Evolutionary conservation across 2,329 filamentous ascomycete species (phyloP).

Genomic region (Biscogniauxia sp.): DNA sequence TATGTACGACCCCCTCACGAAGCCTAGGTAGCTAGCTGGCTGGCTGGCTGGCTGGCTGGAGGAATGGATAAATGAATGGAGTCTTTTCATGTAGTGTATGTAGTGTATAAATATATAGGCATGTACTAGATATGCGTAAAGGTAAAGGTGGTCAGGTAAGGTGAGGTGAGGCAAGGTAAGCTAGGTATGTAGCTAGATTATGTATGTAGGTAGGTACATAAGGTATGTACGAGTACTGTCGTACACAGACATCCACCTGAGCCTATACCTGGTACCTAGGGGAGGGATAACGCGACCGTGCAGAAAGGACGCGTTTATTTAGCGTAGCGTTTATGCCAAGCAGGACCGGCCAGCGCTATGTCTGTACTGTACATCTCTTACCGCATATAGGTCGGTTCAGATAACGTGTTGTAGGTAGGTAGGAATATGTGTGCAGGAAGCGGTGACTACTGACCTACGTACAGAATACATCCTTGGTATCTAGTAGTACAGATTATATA

Average conservation of each 20-base stretch:
- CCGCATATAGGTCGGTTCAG: neutral
- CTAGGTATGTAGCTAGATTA: too few species aligned
- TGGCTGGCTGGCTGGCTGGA: too few species aligned
- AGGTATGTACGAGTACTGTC: too few species aligned
- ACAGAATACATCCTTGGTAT: too few species aligned
- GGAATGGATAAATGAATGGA: neutral
- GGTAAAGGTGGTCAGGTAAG: too few species aligned
- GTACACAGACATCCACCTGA: too few species aligned
- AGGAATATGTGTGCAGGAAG: neutral
- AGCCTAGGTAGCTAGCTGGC: neutral
- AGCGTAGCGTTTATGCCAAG: neutral
- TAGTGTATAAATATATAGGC: too few species aligned
- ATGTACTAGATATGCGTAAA: too few species aligned
- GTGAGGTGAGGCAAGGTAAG: too few species aligned
- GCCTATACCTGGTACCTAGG: too few species aligned
- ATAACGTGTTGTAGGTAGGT: neutral
- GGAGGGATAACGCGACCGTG: neutral
- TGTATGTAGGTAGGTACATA: too few species aligned
- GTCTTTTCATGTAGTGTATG: neutral
- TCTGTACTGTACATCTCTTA: neutral
- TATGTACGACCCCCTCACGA: neutral
- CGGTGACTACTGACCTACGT: neutral
- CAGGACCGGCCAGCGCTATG: neutral
- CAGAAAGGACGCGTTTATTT: neutral
- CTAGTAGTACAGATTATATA: neutral